Evolutionary conservation across 2,329 filamentous ascomycete species (phyloP).

Genomic region (Hypoxylon sp.): DNA sequence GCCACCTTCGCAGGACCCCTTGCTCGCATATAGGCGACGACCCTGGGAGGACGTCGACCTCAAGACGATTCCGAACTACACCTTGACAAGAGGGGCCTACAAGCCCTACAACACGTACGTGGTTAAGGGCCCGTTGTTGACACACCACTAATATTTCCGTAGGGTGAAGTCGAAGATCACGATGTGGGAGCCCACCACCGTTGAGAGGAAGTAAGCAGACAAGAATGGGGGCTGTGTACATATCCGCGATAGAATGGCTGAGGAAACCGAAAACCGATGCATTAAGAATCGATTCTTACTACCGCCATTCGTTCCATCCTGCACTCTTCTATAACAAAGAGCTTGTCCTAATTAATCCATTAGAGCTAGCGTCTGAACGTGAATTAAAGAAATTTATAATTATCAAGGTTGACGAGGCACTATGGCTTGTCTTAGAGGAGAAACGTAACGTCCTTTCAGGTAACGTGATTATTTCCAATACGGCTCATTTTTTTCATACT

Average conservation of each 20-base stretch:
- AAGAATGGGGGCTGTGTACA: conserved; percentile 33
- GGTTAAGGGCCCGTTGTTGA: too few species aligned
- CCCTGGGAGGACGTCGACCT: conserved; percentile 82
- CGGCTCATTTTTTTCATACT: too few species aligned
- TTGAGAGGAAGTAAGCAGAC: conserved; percentile 49
- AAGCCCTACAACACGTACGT: conserved; percentile 96
- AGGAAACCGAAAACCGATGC: conserved; percentile 9
- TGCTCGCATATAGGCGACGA: conserved; percentile 76
- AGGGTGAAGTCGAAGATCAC: conserved; percentile 69
- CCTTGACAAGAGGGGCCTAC: conserved; percentile 82
- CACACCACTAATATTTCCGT: conserved; percentile 43
- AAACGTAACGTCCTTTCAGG: too few species aligned
- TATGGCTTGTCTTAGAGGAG: neutral
- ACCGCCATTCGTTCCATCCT: neutral
- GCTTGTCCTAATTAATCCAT: neutral
- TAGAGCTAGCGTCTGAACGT: neutral
- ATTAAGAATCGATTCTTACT: conserved; percentile 16
- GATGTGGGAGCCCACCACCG: conserved; percentile 65
- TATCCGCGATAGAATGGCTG: conserved; percentile 23
- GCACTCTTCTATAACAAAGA: neutral
- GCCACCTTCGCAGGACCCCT: conserved; percentile 81
- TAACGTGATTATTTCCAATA: neutral
- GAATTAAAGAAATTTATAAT: neutral
- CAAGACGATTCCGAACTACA: conserved; percentile 80
- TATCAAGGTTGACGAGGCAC: neutral